Conservation (phyloP, 192 early-diverging fungal species). For the Piromyces sp. region DNA sequence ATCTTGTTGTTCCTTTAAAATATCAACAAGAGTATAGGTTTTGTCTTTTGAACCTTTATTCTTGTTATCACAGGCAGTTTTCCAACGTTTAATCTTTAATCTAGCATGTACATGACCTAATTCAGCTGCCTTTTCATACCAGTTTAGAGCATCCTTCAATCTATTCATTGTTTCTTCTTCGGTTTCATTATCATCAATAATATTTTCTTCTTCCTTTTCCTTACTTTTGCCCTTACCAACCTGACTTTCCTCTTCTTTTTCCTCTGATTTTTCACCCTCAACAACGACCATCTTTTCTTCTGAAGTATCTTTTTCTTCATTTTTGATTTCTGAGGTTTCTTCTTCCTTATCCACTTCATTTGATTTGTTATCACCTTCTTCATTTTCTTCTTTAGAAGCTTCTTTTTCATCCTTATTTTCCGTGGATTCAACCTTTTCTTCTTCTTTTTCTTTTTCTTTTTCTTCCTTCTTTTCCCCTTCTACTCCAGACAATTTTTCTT, state of each 20-base stretch:
- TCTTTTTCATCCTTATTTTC: slow-evolving; percentile 41
- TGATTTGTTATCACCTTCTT: slow-evolving; percentile 36
- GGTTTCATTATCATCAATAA: background rate
- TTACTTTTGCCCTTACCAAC: too few species aligned
- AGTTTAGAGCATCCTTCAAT: background rate
- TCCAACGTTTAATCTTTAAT: background rate
- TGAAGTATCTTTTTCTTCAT: slow-evolving; percentile 13
- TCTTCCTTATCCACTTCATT: slow-evolving; percentile 1
- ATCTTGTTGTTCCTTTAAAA: background rate
- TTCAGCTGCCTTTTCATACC: background rate
- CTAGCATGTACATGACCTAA: background rate
- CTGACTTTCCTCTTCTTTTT: too few species aligned
- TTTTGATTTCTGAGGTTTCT: slow-evolving; percentile 25
- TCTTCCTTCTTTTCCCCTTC: slow-evolving; percentile 31
- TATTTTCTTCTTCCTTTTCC: too few species aligned
- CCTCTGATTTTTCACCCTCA: too few species aligned
- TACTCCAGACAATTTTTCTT: slow-evolving; percentile 23
- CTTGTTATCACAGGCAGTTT: background rate
- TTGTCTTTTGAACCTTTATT: background rate
- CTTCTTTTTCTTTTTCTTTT: slow-evolving; percentile 44
- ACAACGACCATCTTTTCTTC: too few species aligned
- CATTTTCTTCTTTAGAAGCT: slow-evolving; percentile 21
- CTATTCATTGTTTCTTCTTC: background rate
- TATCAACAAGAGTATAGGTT: background rate
- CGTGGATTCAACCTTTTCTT: slow-evolving; percentile 30